Percentiles rank a stretch among this genome's conserved stretches.
Evolutionary conservation across 192 early-diverging fungal genomes (phyloP).

Genomic region (Gigaspora rosea): DNA sequence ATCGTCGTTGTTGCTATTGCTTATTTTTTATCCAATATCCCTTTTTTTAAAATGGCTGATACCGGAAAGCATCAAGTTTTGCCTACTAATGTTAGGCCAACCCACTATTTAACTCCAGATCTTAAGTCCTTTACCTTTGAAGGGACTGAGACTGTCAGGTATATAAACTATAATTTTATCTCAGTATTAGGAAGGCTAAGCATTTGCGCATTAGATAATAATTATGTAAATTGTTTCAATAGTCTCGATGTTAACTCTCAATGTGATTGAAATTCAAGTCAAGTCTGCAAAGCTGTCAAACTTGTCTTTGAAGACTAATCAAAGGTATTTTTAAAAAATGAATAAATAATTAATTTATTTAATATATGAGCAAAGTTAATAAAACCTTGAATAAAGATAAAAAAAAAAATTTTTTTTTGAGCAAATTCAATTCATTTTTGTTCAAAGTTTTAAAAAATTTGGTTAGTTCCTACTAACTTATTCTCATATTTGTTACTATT

Average conservation of each 20-base stretch:
- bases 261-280: slow-evolving; percentile 69
- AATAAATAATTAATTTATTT: not conserved
- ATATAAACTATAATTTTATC: not conserved
- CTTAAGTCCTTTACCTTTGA: slow-evolving; percentile 78
- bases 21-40: not conserved
- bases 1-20: not conserved
- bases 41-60: slow-evolving; percentile 10
- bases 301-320: slow-evolving; percentile 53
- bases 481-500: not conserved
- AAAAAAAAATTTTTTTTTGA: too few relatives aligned
- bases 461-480: too few relatives aligned
- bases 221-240: not conserved
- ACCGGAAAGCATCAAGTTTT: slow-evolving; percentile 66
- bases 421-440: too few relatives aligned
- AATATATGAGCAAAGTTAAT: not conserved
- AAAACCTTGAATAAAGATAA: too few relatives aligned
- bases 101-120: slow-evolving; percentile 86
- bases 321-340: slow-evolving; percentile 45
- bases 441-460: too few relatives aligned
- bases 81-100: slow-evolving; percentile 81
- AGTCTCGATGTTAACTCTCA: slow-evolving; percentile 65
- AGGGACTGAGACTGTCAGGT: slow-evolving; percentile 46
- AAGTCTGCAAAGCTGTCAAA: slow-evolving; percentile 50
- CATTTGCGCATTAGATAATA: not conserved
- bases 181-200: not conserved